Base-by-base conservation (phyloP, 495 filamentous ascomycete species). In the Penicillium mononematosum region DNA sequence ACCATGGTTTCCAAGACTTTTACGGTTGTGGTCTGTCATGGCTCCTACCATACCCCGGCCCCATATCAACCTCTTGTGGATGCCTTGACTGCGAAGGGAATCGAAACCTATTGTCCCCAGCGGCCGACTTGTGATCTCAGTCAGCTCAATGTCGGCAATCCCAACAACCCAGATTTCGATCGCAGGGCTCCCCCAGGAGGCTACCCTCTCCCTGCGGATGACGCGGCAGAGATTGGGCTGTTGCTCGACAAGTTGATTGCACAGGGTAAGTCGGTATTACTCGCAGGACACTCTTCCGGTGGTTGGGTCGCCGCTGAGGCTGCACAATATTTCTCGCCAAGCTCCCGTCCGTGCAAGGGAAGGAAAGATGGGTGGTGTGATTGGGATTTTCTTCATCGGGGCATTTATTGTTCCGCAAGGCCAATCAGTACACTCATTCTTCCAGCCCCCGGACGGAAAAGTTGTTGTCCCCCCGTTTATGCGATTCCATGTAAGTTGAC, bases 241-340 rank as follows among this genome's bases (percentile, higher is more conserved):
- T 20, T 69, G 7, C 56, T 76, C 0, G 41, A 57, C 1, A 48
- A 36, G 2, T 44, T 73, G 19, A 55, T 73, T 34, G 41, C 60
- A 16, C 56, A 65, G 6, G 56, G 60, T 2, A 73, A 70, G 31
- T 48, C 49, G 1, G 69, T 74, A 0, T 49, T 75, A 1, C 32
- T 73, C 0, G 41, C 70, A 0, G 72, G 54, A 5, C 70, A 72
- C 39, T 75, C 70, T 0, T 65, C 62, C 14, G 72, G 74, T 2
- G 74, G 71, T 1, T 75, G 67, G 67, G 63, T 69, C 1, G 71
- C 74, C 11, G 66, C 64, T 1, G 56, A 73, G 58, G 65, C 69
- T 7, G 63, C 68, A n/a, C 34, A 55, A 2, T 64, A 62, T n/a
- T n/a, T 64, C 63, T 10, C 56, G 66, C 2, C 70, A 74, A 25